Evolutionary conservation across 306 rosid genomes (phyloP), one percentile per base, ranked within the genome.

Genomic region (Begonia fuchsioides): DNA sequence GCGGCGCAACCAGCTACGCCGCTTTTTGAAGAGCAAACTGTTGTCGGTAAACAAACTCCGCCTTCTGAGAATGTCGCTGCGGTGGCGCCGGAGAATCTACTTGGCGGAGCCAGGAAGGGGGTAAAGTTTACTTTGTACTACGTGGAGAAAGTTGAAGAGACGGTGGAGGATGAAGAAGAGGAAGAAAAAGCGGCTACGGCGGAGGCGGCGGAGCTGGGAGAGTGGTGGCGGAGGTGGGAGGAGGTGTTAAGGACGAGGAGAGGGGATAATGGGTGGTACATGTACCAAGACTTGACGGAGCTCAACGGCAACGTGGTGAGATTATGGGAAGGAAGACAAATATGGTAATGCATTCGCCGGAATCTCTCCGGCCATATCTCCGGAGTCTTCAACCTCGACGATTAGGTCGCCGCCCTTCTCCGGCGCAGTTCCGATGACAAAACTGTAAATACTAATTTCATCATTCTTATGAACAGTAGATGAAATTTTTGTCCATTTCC

Each of bases 281-380:
- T 73, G 46, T 65, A 38, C 43, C 95, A 73, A 76, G 93, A 78
- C 52, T 56, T 81, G 63, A 73, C 67, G 71, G 68, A 39, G 67
- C 51, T 81, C 11, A 85, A 77, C 76, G 87, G 93, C 8, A 71
- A 66, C 68, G 80, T 81, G 18, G 93, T 85, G 12, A 71, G 67
- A n/a, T 73, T 78, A 14, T 81, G 95, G 93, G 79, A 76, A 41
- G 12, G 45, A 10, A 41, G 45, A 41, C 4, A 26, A 26, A 5
- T 2, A 26, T 26, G 35, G 35, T 26, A 26, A 26, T 26, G 35
- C n/a, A n/a, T n/a, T n/a, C n/a, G n/a, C n/a, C n/a, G n/a, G n/a
- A n/a, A n/a, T n/a, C n/a, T n/a, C n/a, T n/a, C n/a, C n/a, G n/a
- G n/a, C n/a, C n/a, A n/a, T n/a, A n/a, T n/a, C n/a, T n/a, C n/a